Base-by-base conservation (phyloP, 2,329 filamentous ascomycete species). In the Beauveria sp. region DNA sequence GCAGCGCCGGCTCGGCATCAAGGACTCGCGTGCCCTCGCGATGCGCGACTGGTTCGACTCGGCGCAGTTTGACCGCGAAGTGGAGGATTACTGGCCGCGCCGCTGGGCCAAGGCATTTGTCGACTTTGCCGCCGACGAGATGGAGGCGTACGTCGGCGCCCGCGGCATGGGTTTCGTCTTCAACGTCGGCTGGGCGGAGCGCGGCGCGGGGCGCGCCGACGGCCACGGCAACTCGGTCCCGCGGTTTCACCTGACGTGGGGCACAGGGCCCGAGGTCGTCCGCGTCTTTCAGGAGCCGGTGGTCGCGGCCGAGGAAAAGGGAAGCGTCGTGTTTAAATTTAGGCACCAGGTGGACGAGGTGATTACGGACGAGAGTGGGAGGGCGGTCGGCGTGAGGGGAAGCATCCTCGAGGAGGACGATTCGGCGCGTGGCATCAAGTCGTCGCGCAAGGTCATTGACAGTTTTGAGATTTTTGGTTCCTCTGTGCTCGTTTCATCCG, bases 41-140 rank as follows among this genome's bases (percentile, higher is more conserved):
- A 70, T 83, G 75, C 77, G 80, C 63, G 84, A 87, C 71, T 87
- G 84, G 84, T 65, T 85, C 53, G 78, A 77, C 54, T 81, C 80
- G 1, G 84, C 84, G 1, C 73, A 74, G 60, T 87, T 87, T 68
- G 84, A 87, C 67, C 82, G 83, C 49, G 77, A 80, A 18, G 67
- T 70, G 26, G 79, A 84, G 60, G 84, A 87, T 69, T 69, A 73
- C 67, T 87, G 84, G 84, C 83, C 84, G 46, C 77, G 79, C 9
- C 73, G 76, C 55, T 87, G 84, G 84, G 84, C 84, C n/a, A 79
- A 84, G 69, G 84, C 84, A 0, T 87, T 86, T 71, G 83, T 87
- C 59, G 73, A 86, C 71, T 87, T 87, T 69, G 83, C 84, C 1
- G 72, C 80, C 2, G 80, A 83, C 67, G 81, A 80, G 65, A 79